Percentiles rank a stretch among this genome's conserved stretches.
These are phyloP conservation scores for Malus hybrid DNA, from an alignment of 331 rosid genomes.

Conservation along the genomic window DNA sequence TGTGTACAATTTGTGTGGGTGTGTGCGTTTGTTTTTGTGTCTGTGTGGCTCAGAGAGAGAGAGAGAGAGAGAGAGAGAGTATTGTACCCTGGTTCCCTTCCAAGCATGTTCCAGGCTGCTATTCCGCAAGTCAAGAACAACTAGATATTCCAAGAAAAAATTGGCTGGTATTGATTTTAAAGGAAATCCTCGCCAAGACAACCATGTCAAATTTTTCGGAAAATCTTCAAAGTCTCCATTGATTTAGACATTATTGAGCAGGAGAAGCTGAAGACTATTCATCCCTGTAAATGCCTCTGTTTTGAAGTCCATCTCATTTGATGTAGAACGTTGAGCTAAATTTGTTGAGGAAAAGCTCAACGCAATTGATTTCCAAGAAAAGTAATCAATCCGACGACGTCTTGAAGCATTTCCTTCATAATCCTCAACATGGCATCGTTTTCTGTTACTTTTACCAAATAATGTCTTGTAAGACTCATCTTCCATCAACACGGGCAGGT, in stretches of 20 bases:
- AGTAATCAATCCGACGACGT: neutral
- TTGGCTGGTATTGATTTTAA: neutral
- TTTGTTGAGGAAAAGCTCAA: neutral
- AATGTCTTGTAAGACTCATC: too few relatives aligned
- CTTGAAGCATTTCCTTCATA: neutral
- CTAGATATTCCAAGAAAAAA: neutral
- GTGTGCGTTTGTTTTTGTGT: too few relatives aligned
- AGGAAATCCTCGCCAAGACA: neutral
- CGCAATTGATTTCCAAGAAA: neutral
- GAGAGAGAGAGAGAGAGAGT: neutral
- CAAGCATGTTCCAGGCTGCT: neutral
- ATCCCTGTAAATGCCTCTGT: neutral
- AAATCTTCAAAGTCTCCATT: neutral
- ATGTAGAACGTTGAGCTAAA: too few relatives aligned
- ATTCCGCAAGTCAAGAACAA: neutral
- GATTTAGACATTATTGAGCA: neutral
- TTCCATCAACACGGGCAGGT: too few relatives aligned
- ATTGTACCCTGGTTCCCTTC: constrained; percentile 1
- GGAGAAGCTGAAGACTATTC: neutral
- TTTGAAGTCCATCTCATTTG: too few relatives aligned
- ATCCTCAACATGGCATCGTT: neutral
- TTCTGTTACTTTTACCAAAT: neutral
- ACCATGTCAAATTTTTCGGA: neutral
- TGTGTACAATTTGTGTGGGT: too few relatives aligned
- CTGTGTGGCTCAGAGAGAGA: neutral